Evolutionary conservation across 441 rosid species (phyloP), one percentile per base, ranked within the genome.

Genomic region (Populus hybrid): DNA sequence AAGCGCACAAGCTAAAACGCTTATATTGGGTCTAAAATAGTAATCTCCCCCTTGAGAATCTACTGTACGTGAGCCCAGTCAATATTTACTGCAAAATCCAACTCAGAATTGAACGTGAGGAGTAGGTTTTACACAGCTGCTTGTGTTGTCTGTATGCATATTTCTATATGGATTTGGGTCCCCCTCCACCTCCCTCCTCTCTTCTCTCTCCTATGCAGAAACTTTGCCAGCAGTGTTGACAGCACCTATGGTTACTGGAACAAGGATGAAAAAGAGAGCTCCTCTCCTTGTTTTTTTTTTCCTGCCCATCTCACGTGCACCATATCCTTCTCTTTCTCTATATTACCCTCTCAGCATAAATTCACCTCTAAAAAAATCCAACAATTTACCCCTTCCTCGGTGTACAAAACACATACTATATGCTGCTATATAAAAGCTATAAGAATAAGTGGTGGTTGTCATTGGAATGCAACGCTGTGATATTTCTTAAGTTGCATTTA

Each of bases 131-230:
- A 34, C 69, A 72, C 78, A 73, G 83, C 83, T 76, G 74, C 61
- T 67, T 69, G 74, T 75, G 67, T 80, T 86, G 89, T 86, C 82
- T 79, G 82, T 73, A 75, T 86, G 81, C 86, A 76, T 83, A 61
- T 80, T 84, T 82, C 82, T 68, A 78, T 78, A 79, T 75, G 74
- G 88, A 86, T 84, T 84, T 82, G 79, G 89, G 88, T 61, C 83
- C 32, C 32, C 32, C 32, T 30, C 32, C 32, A 30, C 0, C 32
- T 30, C 84, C 85, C 71, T 59, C 71, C 38, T 8, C 71, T 35
- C 23, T 18, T 32, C 71, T 26, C 83, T 63, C 71, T 76, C 78
- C 70, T 0, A 57, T 70, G 79, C 81, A 78, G 79, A 79, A 71
- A 35, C 75, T 74, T 46, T 74, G 81, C 72, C 86, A 84, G 81